Conservation (phyloP, 2,329 filamentous ascomycete species). For the Ceratocystis papillata region DNA sequence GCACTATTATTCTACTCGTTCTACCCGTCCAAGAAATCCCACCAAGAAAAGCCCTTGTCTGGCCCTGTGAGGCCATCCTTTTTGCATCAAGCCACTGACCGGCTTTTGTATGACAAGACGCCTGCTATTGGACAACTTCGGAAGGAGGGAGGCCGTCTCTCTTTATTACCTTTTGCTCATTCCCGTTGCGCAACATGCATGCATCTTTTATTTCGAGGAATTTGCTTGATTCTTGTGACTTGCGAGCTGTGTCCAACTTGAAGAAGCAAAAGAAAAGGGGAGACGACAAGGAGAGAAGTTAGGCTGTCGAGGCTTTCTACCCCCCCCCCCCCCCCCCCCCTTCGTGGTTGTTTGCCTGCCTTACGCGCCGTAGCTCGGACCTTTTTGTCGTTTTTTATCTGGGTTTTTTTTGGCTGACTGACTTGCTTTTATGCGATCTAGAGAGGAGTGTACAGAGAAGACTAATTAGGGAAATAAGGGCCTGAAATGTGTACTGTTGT, state of each 20-base stretch:
- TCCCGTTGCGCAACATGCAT: too few relatives aligned
- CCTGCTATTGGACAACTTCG: too few relatives aligned
- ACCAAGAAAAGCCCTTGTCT: too few relatives aligned
- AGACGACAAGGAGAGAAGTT: neutral
- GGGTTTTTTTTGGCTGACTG: neutral
- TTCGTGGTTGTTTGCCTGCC: neutral
- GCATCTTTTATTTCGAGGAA: too few relatives aligned
- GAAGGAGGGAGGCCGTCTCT: too few relatives aligned
- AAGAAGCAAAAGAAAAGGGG: neutral
- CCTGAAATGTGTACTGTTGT: neutral
- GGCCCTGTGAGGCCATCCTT: too few relatives aligned
- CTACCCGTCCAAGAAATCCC: too few relatives aligned
- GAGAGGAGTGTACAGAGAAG: neutral
- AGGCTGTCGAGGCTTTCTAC: neutral
- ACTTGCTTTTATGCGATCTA: conserved; percentile 2
- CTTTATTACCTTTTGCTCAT: too few relatives aligned
- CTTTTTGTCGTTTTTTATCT: conserved; percentile 12
- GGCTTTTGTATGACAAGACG: too few relatives aligned
- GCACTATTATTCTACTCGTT: too few relatives aligned
- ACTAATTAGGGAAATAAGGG: neutral
- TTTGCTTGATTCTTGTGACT: neutral
- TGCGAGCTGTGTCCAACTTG: neutral
- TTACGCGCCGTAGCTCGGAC: neutral
- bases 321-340: neutral
- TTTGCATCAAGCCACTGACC: too few relatives aligned